A percentile compares a stretch with the other conserved stretches of the same genome.
phyloP scores from a whole-genome alignment of 768 basidiomycete genomes.

The Termitomyces sp. region DNA sequence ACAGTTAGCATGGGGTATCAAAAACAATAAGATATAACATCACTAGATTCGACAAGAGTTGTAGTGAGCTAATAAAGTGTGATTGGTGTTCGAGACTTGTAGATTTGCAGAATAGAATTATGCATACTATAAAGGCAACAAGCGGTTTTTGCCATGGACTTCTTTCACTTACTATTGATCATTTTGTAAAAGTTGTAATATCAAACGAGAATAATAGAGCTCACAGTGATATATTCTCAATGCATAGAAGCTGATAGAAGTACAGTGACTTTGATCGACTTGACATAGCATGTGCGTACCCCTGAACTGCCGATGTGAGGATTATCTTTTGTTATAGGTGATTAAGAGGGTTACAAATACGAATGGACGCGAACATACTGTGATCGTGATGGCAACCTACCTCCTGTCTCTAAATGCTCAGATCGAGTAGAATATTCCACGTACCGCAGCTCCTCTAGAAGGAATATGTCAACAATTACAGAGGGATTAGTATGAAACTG shows the following conservation, averaged over 20 bases:
- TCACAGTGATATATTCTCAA: neutral
- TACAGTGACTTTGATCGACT: neutral
- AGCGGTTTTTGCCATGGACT: neutral
- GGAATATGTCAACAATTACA: neutral
- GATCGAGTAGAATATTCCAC: neutral
- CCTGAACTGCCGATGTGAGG: neutral
- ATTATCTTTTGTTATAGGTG: neutral
- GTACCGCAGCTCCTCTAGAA: neutral
- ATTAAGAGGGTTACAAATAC: neutral
- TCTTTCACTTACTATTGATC: neutral
- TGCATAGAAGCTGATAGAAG: neutral
- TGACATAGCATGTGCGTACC: neutral
- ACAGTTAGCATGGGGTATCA: neutral
- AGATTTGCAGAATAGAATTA: neutral
- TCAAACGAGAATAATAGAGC: neutral
- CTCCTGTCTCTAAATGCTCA: neutral
- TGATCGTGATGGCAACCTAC: neutral
- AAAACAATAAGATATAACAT: neutral
- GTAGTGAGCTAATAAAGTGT: neutral
- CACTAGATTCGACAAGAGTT: neutral
- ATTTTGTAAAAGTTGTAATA: neutral
- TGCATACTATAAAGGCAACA: neutral
- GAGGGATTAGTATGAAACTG: neutral
- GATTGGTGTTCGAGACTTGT: neutral
- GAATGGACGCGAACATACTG: neutral